phyloP scores from a whole-genome alignment of 192 early-diverging fungal genomes.

The Backusella tuberculispora region DNA sequence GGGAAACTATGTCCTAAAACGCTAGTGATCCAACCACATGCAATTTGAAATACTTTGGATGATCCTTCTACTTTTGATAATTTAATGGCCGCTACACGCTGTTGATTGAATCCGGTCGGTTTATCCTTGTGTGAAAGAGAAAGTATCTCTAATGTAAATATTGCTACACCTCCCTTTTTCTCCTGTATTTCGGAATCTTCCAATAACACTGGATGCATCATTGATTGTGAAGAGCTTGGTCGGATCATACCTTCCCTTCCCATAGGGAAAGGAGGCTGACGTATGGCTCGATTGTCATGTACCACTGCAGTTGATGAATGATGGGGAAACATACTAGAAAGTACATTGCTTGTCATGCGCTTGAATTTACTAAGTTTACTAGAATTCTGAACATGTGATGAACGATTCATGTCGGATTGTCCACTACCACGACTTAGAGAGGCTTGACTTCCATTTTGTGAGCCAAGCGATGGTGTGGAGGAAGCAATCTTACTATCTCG shows the following conservation, averaged over 20 bases:
- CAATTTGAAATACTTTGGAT: conserved; percentile 39
- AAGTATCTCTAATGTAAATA: conserved; percentile 37
- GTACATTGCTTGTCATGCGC: conserved; percentile 21
- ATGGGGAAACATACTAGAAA: conserved; percentile 20
- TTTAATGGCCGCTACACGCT: conserved; percentile 29
- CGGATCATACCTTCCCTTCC: background rate
- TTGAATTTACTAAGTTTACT: conserved; percentile 26
- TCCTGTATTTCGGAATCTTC: background rate
- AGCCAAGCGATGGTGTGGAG: background rate
- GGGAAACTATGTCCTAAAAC: conserved; percentile 18
- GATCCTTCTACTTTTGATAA: conserved; percentile 38
- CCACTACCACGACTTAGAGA: conserved; percentile 15
- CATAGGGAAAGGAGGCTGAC: conserved; percentile 6
- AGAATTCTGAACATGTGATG: conserved; percentile 1
- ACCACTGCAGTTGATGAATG: conserved; percentile 20
- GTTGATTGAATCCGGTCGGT: background rate
- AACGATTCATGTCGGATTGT: conserved; percentile 14
- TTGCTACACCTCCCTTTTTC: conserved; percentile 23
- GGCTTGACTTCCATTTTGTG: conserved; percentile 17
- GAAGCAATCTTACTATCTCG: conserved; percentile 20
- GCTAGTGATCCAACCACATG: conserved; percentile 38
- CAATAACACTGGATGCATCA: background rate
- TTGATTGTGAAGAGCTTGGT: conserved; percentile 11
- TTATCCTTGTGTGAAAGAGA: conserved; percentile 24
- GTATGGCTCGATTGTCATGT: conserved; percentile 5